Conservation (phyloP, 2,329 filamentous ascomycete genomes). For the Xylaria sp. region DNA sequence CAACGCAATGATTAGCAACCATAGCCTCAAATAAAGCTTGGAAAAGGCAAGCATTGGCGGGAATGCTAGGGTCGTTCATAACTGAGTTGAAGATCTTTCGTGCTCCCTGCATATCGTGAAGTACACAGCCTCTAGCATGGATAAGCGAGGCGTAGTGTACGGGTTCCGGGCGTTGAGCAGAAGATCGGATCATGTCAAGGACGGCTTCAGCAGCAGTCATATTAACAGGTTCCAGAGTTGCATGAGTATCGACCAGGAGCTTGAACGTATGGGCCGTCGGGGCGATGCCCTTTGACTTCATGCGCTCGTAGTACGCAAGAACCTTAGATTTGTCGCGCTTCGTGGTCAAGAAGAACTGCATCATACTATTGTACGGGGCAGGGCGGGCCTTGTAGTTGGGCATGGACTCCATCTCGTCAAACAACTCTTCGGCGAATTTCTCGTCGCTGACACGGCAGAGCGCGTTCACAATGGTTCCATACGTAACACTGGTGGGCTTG, state of each 20-base stretch:
- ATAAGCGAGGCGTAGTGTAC: slow-evolving; percentile 97
- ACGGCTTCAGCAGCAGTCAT: slow-evolving; percentile 89
- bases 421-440: slow-evolving; percentile 96
- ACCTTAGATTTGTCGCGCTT: slow-evolving; percentile 97
- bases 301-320: slow-evolving; percentile 92
- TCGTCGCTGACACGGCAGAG: slow-evolving; percentile 97
- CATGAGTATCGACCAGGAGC: slow-evolving; percentile 93
- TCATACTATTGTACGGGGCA: slow-evolving; percentile 98
- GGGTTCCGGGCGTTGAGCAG: slow-evolving; percentile 83
- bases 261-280: slow-evolving; percentile 98
- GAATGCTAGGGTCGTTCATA: slow-evolving; percentile 72
- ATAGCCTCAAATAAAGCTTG: slow-evolving; percentile 97
- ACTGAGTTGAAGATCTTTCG: slow-evolving; percentile 85
- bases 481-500: slow-evolving; percentile 96
- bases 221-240: slow-evolving; percentile 89
- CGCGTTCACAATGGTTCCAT: slow-evolving; percentile 97
- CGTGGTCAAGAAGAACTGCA: slow-evolving; percentile 98
- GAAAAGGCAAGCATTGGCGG: slow-evolving; percentile 86
- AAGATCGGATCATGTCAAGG: slow-evolving; percentile 78
- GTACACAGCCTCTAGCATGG: slow-evolving; percentile 92
- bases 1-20: slow-evolving; percentile 91
- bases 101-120: slow-evolving; percentile 90
- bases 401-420: slow-evolving; percentile 99
- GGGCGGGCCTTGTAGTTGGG: slow-evolving; percentile 98
- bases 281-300: slow-evolving; percentile 86